Base-by-base conservation (phyloP, 2,329 filamentous ascomycete genomes). In the Dactylellina parvicollis region DNA sequence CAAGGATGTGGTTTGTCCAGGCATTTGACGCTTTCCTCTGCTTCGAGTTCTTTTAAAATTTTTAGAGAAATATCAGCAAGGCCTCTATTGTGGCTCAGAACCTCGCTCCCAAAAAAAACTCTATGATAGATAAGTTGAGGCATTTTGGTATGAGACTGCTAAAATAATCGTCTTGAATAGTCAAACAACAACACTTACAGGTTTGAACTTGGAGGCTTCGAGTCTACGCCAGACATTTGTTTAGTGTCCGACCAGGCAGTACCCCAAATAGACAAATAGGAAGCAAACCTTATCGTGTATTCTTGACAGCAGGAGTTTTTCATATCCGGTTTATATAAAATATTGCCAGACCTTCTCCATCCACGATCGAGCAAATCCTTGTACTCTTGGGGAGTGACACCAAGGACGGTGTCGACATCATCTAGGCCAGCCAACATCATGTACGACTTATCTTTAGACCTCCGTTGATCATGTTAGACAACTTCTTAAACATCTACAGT, bases 241-340 rank as follows among this genome's bases (percentile, higher is more conserved):
- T 22, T 54, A 46, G 7, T 22, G 22, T 18, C 16, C 12, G 26
- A 57, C 8, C 34, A 8, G 1, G 16, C 16, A 8, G 1, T 28
- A 57, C 20, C 3, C 18, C 18, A 22, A 47, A 79, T 57, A 76
- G 24, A 4, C 3, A 9, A 30, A 22, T 4, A 34, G 22, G 83
- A 83, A 82, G 75, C 75, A 30, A 62, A 77, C 77, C 77, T 87
- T 60, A 95, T 88, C 0, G 90, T 92, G 80, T 94, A 98, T 79
- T 97, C 92, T 46, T 93, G 92, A 80, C 95, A 99, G 79, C 95
- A 99, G 74, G 92, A 91, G 65, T 88, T 85, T 69, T 86, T 85
- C 77, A 92, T 88, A 80, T 95, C 90, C 12, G 91, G 91, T 73
- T 91, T 88, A 81, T 95, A 95, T 52, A 95, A 83, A 7, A 92